phyloP scores from a whole-genome alignment of 2,329 filamentous ascomycete species.

The Hyphodiscus sp. region DNA sequence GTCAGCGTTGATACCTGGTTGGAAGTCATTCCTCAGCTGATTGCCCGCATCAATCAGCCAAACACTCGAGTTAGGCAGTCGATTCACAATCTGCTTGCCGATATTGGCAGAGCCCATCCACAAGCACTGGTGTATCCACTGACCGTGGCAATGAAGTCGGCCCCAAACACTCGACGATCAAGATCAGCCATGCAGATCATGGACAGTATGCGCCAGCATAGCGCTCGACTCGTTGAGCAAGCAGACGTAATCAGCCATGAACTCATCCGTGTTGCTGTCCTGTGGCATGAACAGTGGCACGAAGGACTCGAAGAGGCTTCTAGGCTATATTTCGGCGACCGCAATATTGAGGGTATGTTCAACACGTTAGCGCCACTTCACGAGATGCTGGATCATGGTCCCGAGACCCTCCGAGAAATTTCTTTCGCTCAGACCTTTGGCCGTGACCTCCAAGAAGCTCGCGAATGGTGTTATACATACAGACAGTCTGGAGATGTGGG shows the following conservation, averaged over 20 bases:
- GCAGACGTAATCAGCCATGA: conserved; percentile 94
- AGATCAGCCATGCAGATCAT: conserved; percentile 89
- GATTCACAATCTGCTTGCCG: conserved; percentile 85
- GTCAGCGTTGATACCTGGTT: conserved; percentile 98
- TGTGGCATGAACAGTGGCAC: conserved; percentile 99
- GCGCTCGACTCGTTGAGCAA: conserved; percentile 85
- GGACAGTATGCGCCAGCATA: conserved; percentile 97
- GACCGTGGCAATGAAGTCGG: conserved; percentile 95
- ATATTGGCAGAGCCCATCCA: conserved; percentile 89
- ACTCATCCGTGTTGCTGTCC: conserved; percentile 88
- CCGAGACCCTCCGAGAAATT: conserved; percentile 89
- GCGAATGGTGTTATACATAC: conserved; percentile 93
- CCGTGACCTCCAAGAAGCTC: conserved; percentile 86
- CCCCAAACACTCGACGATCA: conserved; percentile 72
- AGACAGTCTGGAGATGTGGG: conserved; percentile 82
- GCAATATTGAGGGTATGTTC: conserved; percentile 98
- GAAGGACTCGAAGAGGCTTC: conserved; percentile 96
- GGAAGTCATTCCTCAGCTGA: conserved; percentile 94
- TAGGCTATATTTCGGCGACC: conserved; percentile 91
- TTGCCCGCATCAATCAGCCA: conserved; percentile 94
- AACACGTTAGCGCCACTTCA: conserved; percentile 83
- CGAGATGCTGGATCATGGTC: conserved; percentile 81
- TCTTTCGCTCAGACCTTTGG: conserved; percentile 98
- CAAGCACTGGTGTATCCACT: conserved; percentile 95
- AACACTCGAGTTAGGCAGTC: conserved; percentile 82